phyloP scores from a whole-genome alignment of 2,329 filamentous ascomycete species.

The Hysterium pulicare region DNA sequence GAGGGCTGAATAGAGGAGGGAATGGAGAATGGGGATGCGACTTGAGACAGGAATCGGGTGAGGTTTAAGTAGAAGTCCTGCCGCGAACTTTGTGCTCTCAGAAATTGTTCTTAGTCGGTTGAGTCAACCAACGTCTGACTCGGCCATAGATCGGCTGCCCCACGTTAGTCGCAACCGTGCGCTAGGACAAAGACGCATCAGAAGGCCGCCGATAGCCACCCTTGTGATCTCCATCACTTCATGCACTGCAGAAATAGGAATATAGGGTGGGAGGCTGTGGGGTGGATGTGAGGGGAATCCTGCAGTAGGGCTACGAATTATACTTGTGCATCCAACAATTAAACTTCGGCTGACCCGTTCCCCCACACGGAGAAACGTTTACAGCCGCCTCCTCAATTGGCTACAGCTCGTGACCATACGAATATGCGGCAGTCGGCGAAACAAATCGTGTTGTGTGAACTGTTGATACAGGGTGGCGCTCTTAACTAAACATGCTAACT shows the following conservation, averaged over 20 bases:
- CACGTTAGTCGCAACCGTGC: no score
- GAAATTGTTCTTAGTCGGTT: neutral
- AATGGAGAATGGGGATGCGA: slow-evolving; percentile 1
- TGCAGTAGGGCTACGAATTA: no score
- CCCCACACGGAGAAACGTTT: slow-evolving; percentile 15
- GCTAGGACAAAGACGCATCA: slow-evolving; percentile 3
- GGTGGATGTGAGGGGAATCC: slow-evolving; percentile 4
- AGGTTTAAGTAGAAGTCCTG: neutral
- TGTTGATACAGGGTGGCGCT: slow-evolving; percentile 29
- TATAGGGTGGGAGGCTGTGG: slow-evolving; percentile 6
- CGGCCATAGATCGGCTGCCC: no score
- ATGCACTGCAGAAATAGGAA: slow-evolving; percentile 1
- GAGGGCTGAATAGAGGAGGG: slow-evolving; percentile 22
- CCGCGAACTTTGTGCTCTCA: no score
- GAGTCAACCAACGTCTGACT: neutral
- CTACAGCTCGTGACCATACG: slow-evolving; percentile 12
- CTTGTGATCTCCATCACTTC: slow-evolving; percentile 5
- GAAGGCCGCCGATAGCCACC: slow-evolving; percentile 5
- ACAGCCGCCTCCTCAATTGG: slow-evolving; percentile 17
- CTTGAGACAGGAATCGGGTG: slow-evolving; percentile 3
- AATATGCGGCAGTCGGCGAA: slow-evolving; percentile 2
- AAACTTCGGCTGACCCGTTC: slow-evolving; percentile 8
- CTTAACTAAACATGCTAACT: slow-evolving; percentile 15
- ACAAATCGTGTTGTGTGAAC: slow-evolving; percentile 21
- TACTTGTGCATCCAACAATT: slow-evolving; percentile 8